Evolutionary conservation across 1,284 basidiomycete genomes (phyloP), one percentile per base, ranked within the genome.

Genomic region (Heterobasidion irregulare): DNA sequence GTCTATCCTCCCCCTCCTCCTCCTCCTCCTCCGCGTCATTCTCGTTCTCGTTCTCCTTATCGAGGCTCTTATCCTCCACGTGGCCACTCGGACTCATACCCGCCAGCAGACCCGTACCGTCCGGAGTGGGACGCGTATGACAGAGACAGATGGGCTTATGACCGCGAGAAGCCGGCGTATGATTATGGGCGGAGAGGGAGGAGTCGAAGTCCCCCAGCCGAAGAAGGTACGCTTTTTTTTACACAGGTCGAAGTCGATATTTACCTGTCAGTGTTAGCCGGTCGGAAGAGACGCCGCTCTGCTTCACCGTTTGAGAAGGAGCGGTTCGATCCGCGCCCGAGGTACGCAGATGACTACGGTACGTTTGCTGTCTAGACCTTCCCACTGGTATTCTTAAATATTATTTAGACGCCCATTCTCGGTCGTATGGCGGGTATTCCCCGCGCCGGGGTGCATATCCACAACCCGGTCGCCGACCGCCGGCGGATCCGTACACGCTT

Each of bases 251-350:
- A 50, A 19, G 32, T 50, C 36, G 53, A 35, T 54, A 34, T 47
- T 46, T 46, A 51, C n/a, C 50, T 60, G 55, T 50, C 59, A 60
- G 52, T 62, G 43, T 62, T 43, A 82, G 75, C 69, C 68, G 80
- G 75, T 59, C 80, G 92, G 57, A 94, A 94, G 70, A 83, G 92
- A 55, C 84, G 89, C 58, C 80, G 92, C 56, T 94, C 92, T 16
- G 70, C 81, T 59, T 94, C 92, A n/a, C 92, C 92, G n/a, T 87
- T 84, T 61, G 88, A 91, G 64, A 75, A 84, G 58, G 87, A 88
- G 56, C 75, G 89, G 53, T 91, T 84, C 64, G 89, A 92, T 57
- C 86, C 89, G 52, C 78, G 89, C 49, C 89, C 89, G 47, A 80
- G 89, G 49, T 91, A 89, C 65, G 80, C 73, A 57, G 89, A 90